Evolutionary conservation across 805 yeast genomes (phyloP), one percentile per base, ranked within the genome.

Genomic region (Candida silvatica): DNA sequence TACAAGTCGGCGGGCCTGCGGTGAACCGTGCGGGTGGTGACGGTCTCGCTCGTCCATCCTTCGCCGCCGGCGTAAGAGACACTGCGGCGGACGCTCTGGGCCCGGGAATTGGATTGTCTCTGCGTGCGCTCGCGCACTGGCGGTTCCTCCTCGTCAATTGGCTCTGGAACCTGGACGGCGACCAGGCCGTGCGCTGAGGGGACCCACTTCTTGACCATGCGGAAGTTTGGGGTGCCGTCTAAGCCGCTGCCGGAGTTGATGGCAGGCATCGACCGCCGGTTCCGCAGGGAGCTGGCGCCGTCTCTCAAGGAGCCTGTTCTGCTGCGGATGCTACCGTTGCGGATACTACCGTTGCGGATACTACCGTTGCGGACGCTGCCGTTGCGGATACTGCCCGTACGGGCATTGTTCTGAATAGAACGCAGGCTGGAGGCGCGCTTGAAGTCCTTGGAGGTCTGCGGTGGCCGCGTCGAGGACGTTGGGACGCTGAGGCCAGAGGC

Each of bases 101-200:
- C n/a, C 12, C n/a, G 12, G 16, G 29, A 26, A 7, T 8, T 8
- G 7, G 6, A 26, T 6, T 6, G 8, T 7, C 5, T 20, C 16
- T 9, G 7, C 22, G 19, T 9, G n/a, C 14, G 8, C 7, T 25
- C n/a, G 7, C 32, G 32, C 17, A 19, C 24, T 15, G 29, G 29
- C 14, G 29, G 16, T 26, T 26, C 29, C 6, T 6, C 12, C 18
- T 31, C 35, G 12, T 5, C 41, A 17, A 37, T 34, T 5, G 48
- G 45, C 9, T 66, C 68, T 0, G 86, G 83, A 3, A 81, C 87
- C 45, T 81, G 88, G 4, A 81, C 62, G 7, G 79, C 66, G 33
- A 77, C 70, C 37, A 81, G 64, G 11, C 92, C 92, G 45, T 73
- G 67, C 3, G 83, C 77, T 2, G 86, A 78, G 2, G 92, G 90